These are phyloP conservation scores for Pochonia chlamydosporia DNA, from an alignment of 2,329 filamentous ascomycete genomes.

Conservation along the genomic window DNA sequence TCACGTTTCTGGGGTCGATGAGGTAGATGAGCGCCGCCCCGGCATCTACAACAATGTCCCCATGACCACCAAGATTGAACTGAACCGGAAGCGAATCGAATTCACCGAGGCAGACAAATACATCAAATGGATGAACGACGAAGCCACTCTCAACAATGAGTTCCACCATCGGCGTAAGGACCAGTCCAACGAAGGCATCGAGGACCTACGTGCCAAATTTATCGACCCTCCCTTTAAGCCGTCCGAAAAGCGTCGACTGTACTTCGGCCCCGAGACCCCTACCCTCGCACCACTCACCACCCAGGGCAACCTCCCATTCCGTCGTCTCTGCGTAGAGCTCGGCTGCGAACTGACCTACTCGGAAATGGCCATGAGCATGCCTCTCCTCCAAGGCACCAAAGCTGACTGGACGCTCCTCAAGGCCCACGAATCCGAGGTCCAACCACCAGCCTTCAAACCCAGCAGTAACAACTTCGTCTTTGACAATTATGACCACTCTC, in stretches of 20 bases:
- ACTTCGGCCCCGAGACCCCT: conserved; percentile 91
- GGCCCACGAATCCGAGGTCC: conserved; percentile 77
- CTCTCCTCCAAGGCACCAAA: conserved; percentile 83
- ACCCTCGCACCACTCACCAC: conserved; percentile 92
- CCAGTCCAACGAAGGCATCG: conserved; percentile 36
- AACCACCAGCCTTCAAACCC: conserved; percentile 61
- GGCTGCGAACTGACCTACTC: conserved; percentile 94
- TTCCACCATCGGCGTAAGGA: conserved; percentile 36
- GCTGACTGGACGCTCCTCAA: conserved; percentile 94
- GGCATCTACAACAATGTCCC: conserved; percentile 73
- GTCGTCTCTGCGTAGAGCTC: conserved; percentile 80
- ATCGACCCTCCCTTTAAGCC: conserved; percentile 82
- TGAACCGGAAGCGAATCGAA: conserved; percentile 66
- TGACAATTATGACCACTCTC: conserved; percentile 72
- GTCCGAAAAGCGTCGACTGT: conserved; percentile 88
- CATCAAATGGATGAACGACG: conserved; percentile 69
- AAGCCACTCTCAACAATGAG: conserved; percentile 35
- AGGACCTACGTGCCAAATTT: conserved; percentile 74
- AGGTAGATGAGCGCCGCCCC: conserved; percentile 42
- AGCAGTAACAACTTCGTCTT: conserved; percentile 46
- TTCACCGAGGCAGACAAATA: conserved; percentile 73
- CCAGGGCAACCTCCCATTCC: conserved; percentile 92
- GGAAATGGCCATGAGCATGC: conserved; percentile 93
- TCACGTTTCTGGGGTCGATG: conserved; percentile 21
- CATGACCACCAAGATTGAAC: conserved; percentile 63